Base-by-base conservation (phyloP, 345 rosid species). In the Hevea brasiliensis region DNA sequence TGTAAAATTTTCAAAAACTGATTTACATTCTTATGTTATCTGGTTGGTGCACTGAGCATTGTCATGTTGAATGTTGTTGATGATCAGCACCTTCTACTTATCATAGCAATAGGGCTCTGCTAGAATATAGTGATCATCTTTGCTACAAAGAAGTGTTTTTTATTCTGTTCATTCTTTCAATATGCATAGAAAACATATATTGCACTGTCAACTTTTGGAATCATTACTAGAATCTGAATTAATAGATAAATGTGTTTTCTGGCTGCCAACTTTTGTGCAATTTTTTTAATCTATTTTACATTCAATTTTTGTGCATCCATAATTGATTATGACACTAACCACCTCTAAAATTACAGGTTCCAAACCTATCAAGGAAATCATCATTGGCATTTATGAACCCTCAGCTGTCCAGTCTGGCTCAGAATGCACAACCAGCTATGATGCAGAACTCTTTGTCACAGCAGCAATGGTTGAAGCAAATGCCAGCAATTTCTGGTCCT, bases 401-500 rank as follows among this genome's bases (percentile, higher is more conserved):
- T 70, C 94, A 87, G 72, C 74, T 94, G 65, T 83, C 96, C 7
- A 81, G 91, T 66, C 63, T 92, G 83, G 79, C 87, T 79, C 99
- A 87, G 83, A 92, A 88, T 82, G 90, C 94, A 74, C 98, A 87
- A 48, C 45, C 84, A 51, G 77, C 86, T 73, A 74, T 95, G 84
- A 80, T 89, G 85, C 97, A 82, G 73, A 89, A 71, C 78, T 81
- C 93, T 66, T 56, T 91, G 81, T 61, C 96, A 61, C 94, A 79
- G 76, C 99, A 91, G 72, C 99, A 89, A 84, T 89, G 92, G 99
- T 72, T 92, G 87, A 89, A 95, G 90, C 96, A 85, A 75, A 85
- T 90, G 83, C 87, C 98, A 0, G 82, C 86, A 71, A 81, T 90
- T 58, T 73, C 96, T 65, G 84, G 83, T 83, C 86, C 98, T 58